Base-by-base conservation (phyloP, 192 early-diverging fungal species). In the Umbelopsis sp. region DNA sequence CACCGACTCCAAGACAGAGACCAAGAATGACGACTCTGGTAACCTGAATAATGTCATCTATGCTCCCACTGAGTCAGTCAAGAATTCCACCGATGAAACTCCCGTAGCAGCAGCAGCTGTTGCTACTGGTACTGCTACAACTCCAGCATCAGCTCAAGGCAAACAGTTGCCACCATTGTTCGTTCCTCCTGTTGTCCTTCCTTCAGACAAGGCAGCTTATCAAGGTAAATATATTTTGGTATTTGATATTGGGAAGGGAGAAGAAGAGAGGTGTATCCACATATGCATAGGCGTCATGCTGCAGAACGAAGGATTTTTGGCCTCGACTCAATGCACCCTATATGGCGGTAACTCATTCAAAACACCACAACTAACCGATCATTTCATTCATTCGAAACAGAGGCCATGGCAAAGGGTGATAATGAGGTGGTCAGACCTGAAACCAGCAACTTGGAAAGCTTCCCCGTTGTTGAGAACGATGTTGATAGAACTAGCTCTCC, bases 401-500 rank as follows among this genome's bases (percentile, higher is more conserved):
- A 25, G 27, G 55, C 55, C 30, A 18, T 61, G 27, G 55, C 55
- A 1, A 61, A 61, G 25, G 55, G 55, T 35, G 55, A 61, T 25
- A 61, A 61, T 61, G 55, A 61, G 33, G 55, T 61, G 13, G 55
- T 35, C 21, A 27, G 33, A 30, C 55, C 55, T 35, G 27, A 27
- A 18, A 1, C 18, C 2, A 35, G 27, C 30, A 61, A 61, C 25
- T 12, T 61, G 7, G 55, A 61, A 61, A 61, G 55, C 7, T 61
- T 61, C 55, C 55, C 55, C 30, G 55, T 61, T 35, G 55, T 61
- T 61, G 55, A 61, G 7, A 61, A 61, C 16, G 55, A 61, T 18
- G 27, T 61, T 35, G 55, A 61, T 35, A 61, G 55, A 35, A 33
- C 27, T 8, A 27, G 33, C 55, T 61, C 55, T 35, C 55, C 55